Conservation (phyloP, 371 early-diverging fungal genomes). For the Dichotomocladium elegans region DNA sequence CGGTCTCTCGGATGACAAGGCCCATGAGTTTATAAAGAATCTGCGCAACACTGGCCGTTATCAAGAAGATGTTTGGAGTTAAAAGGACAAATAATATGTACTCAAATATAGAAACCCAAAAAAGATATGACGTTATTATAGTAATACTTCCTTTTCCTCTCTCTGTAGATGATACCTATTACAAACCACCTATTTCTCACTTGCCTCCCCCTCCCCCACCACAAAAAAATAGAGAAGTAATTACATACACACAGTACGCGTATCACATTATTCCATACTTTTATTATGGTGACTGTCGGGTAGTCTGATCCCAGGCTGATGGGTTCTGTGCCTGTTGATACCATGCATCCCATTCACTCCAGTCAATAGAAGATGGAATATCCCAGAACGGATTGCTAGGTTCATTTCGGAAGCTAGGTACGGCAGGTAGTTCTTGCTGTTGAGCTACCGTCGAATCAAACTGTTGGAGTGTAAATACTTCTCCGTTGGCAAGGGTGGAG, state of each 20-base stretch:
- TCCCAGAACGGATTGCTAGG: slow-evolving; percentile 43
- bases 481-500: slow-evolving; percentile 5
- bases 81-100: no score
- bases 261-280: no score
- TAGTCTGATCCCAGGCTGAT: slow-evolving; percentile 1
- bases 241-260: no score
- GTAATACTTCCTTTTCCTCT: neutral
- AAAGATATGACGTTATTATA: neutral
- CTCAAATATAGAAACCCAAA: no score
- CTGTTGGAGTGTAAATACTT: slow-evolving; percentile 42
- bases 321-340: slow-evolving; percentile 11
- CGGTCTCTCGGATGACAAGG: slow-evolving; percentile 64
- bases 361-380: slow-evolving; percentile 44
- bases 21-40: slow-evolving; percentile 78
- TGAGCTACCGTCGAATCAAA: slow-evolving; percentile 20
- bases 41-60: slow-evolving; percentile 80
- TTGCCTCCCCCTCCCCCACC: neutral
- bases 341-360: slow-evolving; percentile 46
- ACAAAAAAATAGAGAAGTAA: no score
- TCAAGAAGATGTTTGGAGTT: slow-evolving; percentile 95
- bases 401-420: slow-evolving; percentile 27
- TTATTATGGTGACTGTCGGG: no score
- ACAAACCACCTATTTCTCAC: neutral
- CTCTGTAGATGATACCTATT: neutral
- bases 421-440: neutral